These are phyloP conservation scores for Bassia scoparia DNA, from an alignment of 148 eudicot genomes.

Conservation along the genomic window DNA sequence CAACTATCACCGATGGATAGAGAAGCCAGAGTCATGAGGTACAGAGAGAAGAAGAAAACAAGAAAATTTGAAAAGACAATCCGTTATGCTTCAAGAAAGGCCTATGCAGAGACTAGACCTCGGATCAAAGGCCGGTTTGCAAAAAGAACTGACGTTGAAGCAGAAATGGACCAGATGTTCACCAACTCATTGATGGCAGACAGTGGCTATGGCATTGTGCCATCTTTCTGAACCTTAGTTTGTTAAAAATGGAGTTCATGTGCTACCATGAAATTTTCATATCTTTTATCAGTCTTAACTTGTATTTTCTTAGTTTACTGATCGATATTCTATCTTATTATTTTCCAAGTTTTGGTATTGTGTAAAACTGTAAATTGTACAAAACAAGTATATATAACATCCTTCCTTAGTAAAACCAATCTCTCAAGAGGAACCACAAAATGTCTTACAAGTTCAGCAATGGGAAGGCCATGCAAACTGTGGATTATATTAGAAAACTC, in stretches of 20 bases:
- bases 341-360: conserved; percentile 13
- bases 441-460: neutral
- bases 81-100: conserved; percentile 94
- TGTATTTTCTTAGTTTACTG: conserved; percentile 20
- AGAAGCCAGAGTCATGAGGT: conserved; percentile 84
- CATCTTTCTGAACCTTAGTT: conserved; percentile 28
- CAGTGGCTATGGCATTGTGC: conserved; percentile 36
- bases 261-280: neutral
- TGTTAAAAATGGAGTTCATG: neutral
- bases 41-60: conserved; percentile 86
- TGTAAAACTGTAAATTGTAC: conserved; percentile 41
- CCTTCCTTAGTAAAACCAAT: conserved; percentile 13
- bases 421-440: conserved; percentile 6
- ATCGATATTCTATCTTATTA: conserved; percentile 7
- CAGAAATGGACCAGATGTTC: conserved; percentile 69
- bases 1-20: conserved; percentile 72
- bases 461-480: neutral
- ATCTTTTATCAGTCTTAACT: conserved; percentile 19
- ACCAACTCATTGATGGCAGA: conserved; percentile 46
- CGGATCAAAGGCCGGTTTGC: conserved; percentile 94
- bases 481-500: neutral
- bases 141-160: conserved; percentile 69
- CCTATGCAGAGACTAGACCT: conserved; percentile 95
- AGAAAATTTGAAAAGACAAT: conserved; percentile 92
- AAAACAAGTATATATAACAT: conserved; percentile 22